Evolutionary conservation across 225 moss, liverwort and hornwort genomes (phyloP).

Genomic region (Antitrichia curtipendula): DNA sequence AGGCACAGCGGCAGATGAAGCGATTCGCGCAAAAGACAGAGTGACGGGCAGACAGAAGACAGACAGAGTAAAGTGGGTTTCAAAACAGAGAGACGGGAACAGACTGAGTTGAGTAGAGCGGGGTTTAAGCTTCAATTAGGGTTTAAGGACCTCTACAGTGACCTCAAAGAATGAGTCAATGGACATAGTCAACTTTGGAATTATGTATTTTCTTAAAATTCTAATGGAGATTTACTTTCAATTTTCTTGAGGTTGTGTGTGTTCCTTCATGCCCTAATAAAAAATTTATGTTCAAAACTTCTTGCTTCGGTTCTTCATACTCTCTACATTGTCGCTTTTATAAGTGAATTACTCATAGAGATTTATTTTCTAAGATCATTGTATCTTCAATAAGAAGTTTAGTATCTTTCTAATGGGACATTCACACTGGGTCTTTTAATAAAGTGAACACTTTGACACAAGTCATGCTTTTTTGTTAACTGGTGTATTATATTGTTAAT

Average conservation of each 20-base stretch:
- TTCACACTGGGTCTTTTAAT: fast-evolving
- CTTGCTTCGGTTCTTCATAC: not conserved
- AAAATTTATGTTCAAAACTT: not conserved
- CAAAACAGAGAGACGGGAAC: not conserved
- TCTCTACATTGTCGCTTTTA: not conserved
- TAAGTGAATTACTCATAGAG: not conserved
- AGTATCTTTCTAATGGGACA: not conserved
- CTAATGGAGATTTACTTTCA: not conserved
- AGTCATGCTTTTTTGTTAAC: not conserved
- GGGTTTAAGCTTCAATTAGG: not conserved
- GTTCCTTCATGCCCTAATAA: too few species aligned
- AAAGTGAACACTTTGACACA: not conserved
- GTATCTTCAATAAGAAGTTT: too few species aligned
- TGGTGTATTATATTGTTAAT: not conserved
- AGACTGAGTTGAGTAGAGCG: not conserved
- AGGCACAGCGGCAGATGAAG: not conserved
- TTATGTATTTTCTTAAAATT: too few species aligned
- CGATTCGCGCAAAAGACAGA: not conserved
- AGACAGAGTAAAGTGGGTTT: too few species aligned
- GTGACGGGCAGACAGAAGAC: too few species aligned
- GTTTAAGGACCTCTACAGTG: not conserved
- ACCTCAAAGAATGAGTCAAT: not conserved
- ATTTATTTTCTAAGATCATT: not conserved
- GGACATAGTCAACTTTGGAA: not conserved
- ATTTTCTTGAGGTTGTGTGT: not conserved